phyloP scores from a whole-genome alignment of 495 filamentous ascomycete genomes.

The Paragyromitra xinjiangensis region DNA sequence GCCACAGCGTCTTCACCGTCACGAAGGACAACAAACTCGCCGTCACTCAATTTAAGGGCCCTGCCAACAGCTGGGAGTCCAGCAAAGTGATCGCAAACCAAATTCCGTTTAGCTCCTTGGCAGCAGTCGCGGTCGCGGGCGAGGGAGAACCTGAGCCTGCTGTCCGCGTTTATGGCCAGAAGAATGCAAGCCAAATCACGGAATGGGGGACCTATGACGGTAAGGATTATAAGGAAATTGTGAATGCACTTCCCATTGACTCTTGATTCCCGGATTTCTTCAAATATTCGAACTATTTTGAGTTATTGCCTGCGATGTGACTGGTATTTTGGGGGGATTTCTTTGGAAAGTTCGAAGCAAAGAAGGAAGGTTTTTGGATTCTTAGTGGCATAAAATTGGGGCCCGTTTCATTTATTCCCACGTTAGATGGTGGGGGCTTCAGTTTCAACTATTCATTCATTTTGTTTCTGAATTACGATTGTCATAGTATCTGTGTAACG shows the following conservation, averaged over 20 bases:
- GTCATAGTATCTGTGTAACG: not conserved
- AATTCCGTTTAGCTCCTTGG: not conserved
- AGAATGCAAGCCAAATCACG: not conserved
- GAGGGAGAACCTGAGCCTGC: not conserved
- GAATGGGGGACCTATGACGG: constrained; percentile 29
- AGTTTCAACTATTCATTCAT: not conserved
- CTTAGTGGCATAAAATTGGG: not conserved
- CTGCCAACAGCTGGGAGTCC: not conserved
- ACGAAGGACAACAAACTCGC: constrained; percentile 21
- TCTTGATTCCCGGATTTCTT: not conserved
- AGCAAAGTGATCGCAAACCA: not conserved
- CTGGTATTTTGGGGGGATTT: not conserved
- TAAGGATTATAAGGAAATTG: not conserved
- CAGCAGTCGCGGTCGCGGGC: not conserved
- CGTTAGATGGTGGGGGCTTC: not conserved
- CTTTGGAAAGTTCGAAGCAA: not conserved
- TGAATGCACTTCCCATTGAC: not conserved
- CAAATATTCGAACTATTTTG: not conserved
- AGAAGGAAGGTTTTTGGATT: not conserved
- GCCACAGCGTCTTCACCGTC: constrained; percentile 33
- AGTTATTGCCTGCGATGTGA: not conserved
- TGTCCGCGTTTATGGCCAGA: constrained; percentile 16
- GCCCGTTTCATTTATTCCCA: not conserved
- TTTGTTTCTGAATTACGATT: not conserved
- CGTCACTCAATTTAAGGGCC: constrained; percentile 11